Conservation (phyloP, 441 rosid species). For the Capsella rubella region DNA sequence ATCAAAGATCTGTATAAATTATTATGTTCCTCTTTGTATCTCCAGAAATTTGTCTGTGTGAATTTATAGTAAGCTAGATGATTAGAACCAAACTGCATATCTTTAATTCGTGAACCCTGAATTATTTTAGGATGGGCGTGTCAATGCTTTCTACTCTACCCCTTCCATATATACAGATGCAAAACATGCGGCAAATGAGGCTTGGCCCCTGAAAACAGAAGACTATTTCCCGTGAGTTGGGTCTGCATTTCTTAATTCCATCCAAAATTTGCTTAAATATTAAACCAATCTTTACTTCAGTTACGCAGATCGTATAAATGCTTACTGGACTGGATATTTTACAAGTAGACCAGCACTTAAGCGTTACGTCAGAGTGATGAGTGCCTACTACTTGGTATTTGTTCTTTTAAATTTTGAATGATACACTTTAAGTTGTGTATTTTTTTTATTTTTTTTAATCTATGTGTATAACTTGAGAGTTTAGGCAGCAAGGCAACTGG, state of each 20-base stretch:
- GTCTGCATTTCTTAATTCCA: constrained; percentile 20
- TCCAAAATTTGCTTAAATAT: constrained; percentile 33
- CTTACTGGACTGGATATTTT: constrained; percentile 99
- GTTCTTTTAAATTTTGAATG: constrained; percentile 16
- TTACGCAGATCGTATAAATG: constrained; percentile 94
- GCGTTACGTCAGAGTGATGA: constrained; percentile 92
- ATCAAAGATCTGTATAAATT: constrained; percentile 12
- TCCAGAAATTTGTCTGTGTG: constrained; percentile 20
- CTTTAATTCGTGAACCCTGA: constrained; percentile 23
- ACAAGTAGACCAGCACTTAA: constrained; percentile 95
- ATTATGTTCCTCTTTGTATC: constrained; percentile 1
- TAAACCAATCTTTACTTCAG: constrained; percentile 54
- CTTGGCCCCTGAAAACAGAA: constrained; percentile 91
- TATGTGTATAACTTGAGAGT: constrained; percentile 36
- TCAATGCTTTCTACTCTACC: constrained; percentile 95
- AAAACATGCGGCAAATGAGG: constrained; percentile 74
- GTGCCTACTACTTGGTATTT: constrained; percentile 93
- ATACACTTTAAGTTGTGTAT: constrained; percentile 13
- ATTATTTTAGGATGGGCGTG: constrained; percentile 87
- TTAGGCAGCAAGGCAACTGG: constrained; percentile 96
- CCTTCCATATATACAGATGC: constrained; percentile 99
- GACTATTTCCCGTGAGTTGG: constrained; percentile 97
- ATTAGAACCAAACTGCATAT: neutral
- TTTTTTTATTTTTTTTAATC: neutral
- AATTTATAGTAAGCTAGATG: constrained; percentile 1